Conservation (phyloP, 352 stramenopile species). For the Achlya hypogyna region DNA sequence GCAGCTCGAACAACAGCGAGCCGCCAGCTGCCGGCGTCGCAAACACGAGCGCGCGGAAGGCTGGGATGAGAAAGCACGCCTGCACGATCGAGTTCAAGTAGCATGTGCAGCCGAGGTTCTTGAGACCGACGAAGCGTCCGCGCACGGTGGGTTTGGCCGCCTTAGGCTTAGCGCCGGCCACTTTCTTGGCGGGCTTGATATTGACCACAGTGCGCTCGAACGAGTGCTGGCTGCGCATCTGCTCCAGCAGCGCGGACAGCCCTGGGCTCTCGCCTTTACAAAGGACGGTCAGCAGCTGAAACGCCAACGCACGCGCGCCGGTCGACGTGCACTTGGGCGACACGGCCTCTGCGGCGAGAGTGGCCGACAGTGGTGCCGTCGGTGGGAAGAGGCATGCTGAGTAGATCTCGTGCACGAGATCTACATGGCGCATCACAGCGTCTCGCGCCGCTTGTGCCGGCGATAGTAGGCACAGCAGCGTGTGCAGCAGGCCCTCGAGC, state of each 20-base stretch:
- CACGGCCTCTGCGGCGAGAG: not conserved
- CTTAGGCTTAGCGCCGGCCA: not conserved
- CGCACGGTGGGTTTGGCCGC: constrained; percentile 3
- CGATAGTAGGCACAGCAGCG: not conserved
- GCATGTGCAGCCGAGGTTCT: constrained; percentile 93
- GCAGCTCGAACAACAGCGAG: constrained; percentile 76
- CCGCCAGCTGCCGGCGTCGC: constrained; percentile 27
- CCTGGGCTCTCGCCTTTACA: constrained; percentile 50
- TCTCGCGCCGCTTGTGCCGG: not conserved
- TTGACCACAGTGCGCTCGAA: constrained; percentile 24
- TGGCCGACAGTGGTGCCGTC: constrained; percentile 9
- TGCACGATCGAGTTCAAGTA: constrained; percentile 94
- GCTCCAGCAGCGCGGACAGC: constrained; percentile 40
- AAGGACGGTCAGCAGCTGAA: constrained; percentile 64
- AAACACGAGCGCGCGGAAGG: constrained; percentile 83
- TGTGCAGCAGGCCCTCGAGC: constrained; percentile 12
- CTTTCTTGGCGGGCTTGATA: not conserved
- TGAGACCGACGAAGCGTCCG: constrained; percentile 62
- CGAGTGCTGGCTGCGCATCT: constrained; percentile 71
- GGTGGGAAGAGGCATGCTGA: constrained; percentile 57
- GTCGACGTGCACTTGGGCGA: constrained; percentile 69
- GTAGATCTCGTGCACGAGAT: constrained; percentile 61
- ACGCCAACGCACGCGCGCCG: constrained; percentile 58
- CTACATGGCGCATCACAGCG: constrained; percentile 26
- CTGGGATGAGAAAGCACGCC: constrained; percentile 92